Base-by-base conservation (phyloP, 2,329 filamentous ascomycete species). In the Verticillium zaregamsianum region DNA sequence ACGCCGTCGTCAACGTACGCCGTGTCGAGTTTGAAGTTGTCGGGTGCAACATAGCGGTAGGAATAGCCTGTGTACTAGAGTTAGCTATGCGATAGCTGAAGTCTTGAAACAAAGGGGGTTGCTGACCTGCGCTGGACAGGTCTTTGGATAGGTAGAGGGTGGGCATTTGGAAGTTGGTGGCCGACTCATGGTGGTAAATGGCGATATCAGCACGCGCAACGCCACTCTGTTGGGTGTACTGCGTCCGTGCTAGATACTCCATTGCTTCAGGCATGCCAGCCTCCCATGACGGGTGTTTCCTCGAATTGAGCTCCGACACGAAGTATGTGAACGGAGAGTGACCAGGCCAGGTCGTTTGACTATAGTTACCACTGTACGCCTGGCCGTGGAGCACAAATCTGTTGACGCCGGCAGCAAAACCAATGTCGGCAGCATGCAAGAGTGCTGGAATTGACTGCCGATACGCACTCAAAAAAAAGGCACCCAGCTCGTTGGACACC, bases 301-400 rank as follows among this genome's bases (percentile, higher is more conserved):
- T 69, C 5, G 74, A 68, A 76, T 73, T 17, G 28, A 28, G 28
- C 28, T 79, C 76, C 0, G 74, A 72, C 59, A 77, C 80, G 0
- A 69, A 49, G 63, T 79, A 82, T 6, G 59, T 62, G 61, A 82
- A 82, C 0, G 79, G 71, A 0, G 75, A 76, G 58, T 74, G 80
- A 0, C 77, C 77, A 0, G 81, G 81, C 80, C 80, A 83, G 0
- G 80, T 82, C 0, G 80, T 82, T 58, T 78, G 75, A 59, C 81
- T 82, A 15, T 37, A 37, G 6, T 74, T 65, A 2, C 75, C 76
- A 0, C 73, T 72, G 58, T 77, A 79, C 0, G 77, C 67, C 54
- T 70, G 70, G 0, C 79, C 80, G 62, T 83, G 80, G 6, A 82
- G 66, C 3, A 82, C 73, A 39, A 77, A 67, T 52, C 77, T 72